Conservation (phyloP, 805 yeast genomes). For the Kregervanrija pseudodelftensis region DNA sequence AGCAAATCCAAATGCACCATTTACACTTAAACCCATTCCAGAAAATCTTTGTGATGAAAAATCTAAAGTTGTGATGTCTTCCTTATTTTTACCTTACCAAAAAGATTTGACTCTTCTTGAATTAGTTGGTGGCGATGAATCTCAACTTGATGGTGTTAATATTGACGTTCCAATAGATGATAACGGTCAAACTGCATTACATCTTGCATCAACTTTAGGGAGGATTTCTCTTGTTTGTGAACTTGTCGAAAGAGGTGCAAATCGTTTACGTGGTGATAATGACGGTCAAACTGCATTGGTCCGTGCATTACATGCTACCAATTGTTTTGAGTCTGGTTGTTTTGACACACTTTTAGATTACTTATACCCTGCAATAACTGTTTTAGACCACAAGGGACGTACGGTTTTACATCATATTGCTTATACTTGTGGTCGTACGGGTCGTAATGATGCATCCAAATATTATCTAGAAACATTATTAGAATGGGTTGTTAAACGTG, state of each 20-base stretch:
- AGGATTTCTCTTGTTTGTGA: conserved; percentile 61
- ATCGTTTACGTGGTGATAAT: conserved; percentile 64
- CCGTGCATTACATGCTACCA: conserved; percentile 77
- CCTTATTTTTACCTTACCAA: conserved; percentile 41
- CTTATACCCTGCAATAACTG: conserved; percentile 65
- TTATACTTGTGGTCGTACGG: conserved; percentile 68
- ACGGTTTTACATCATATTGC: conserved; percentile 86
- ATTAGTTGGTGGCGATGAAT: conserved; percentile 22
- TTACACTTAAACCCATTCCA: conserved; percentile 41
- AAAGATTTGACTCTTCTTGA: conserved; percentile 20
- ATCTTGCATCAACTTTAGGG: conserved; percentile 94
- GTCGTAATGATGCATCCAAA: conserved; percentile 63
- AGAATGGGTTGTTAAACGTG: conserved; percentile 69
- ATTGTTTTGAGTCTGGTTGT: conserved; percentile 69
- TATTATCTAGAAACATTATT: conserved; percentile 66
- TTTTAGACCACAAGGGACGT: conserved; percentile 63
- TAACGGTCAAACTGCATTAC: conserved; percentile 87
- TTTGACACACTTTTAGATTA: conserved; percentile 65
- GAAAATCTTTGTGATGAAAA: conserved; percentile 22
- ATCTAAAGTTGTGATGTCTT: conserved; percentile 36
- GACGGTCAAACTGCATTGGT: conserved; percentile 85
- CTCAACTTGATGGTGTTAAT: conserved; percentile 34
- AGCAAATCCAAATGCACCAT: conserved; percentile 40
- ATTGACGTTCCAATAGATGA: conserved; percentile 88
- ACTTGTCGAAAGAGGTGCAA: conserved; percentile 60